Base-by-base conservation (phyloP, 805 yeast species). In the Lipomyces kockii region DNA sequence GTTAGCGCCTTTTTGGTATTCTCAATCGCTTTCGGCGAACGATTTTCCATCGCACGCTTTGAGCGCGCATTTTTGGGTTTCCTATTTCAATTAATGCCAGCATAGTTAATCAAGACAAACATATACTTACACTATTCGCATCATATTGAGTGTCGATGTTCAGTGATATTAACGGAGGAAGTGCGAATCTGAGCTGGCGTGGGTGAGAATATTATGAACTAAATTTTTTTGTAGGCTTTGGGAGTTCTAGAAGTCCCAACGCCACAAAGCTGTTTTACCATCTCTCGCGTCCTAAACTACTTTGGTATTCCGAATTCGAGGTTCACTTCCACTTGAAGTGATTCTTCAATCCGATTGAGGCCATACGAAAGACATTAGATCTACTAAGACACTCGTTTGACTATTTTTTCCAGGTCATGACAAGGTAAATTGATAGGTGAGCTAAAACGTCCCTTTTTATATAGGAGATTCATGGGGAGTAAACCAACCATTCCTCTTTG, bases 51-150 rank as follows among this genome's bases (percentile, higher is more conserved):
- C 6, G 97, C 98, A 80, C 99, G 87, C 82, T 95, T 95, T 64
- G 97, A 86, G 76, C 98, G 92, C 63, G 97, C 97, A 76, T 89
- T 95, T 81, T 92, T 93, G 49, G 99, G 98, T 73, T 92, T 83
- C 78, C 83, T 85, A 80, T n/a, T 20, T 43, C 49, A 43, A 43
- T 43, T 17, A 43, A 25, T 43, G 12, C 5, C 22, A 43, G 9
- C 49, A 17, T 43, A 17, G 3, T 6, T 7, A 2, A 29, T 32
- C 27, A 37, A 14, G 8, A 51, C n/a, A 11, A 37, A 7, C 29
- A 17, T 20, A 49, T 4, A 62, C 68, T 2, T 56, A 65, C 68
- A 59, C 68, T 65, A 63, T 29, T 62, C 65, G 32, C 68, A 65
- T 65, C 68, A 65, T 65, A 62, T 65, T 65, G 62, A 34, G 25